Base-by-base conservation (phyloP, 2,329 filamentous ascomycete genomes). In the Botryotinia convoluta region DNA sequence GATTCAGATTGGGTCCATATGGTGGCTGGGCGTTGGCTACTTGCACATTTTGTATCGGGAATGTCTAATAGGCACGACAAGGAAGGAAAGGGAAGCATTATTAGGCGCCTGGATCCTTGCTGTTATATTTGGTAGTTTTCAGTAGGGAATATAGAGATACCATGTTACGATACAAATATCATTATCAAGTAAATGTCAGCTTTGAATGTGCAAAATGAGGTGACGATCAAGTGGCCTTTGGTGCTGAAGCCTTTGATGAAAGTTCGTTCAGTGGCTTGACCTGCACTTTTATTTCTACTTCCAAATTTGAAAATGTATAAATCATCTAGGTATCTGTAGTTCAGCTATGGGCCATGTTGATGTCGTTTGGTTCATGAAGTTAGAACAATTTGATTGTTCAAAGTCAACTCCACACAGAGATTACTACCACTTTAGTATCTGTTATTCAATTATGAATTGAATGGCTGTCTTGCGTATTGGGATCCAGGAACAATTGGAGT, bases 61-160 rank as follows among this genome's bases (percentile, higher is more conserved):
- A 22, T 60, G 68, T 37, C 22, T 71, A 29, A 57, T 32, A 57
- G 26, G 26, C 32, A 32, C 35, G 37, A 18, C 5, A 45, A 26
- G 62, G 63, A 37, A 32, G 26, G 48, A 37, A 48, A 32, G 35
- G 54, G 64, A 59, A 54, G 71, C 51, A 69, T 72, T 51, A 44
- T 57, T 51, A 51, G 71, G 62, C 65, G 63, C 39, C n/a, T 61
- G 54, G 42, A 68, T 57, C 32, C 39, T 72, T 51, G 22, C 42
- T 51, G 12, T 48, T 29, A 29, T n/a, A 63, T 71, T 39, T 39
- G 68, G 51, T 71, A 64, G 22, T 10, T 69, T n/a, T 45, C 44
- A 71, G 29, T 61, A 26, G 12, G 42, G 29, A 35, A 42, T 37
- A 42, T 62, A 62, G 51, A 59, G 65, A 72, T 72, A 72, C 71